Percentiles rank a stretch among this genome's conserved stretches.
phyloP scores from a whole-genome alignment of 2,329 filamentous ascomycete species.

The Aspergillus candidus region DNA sequence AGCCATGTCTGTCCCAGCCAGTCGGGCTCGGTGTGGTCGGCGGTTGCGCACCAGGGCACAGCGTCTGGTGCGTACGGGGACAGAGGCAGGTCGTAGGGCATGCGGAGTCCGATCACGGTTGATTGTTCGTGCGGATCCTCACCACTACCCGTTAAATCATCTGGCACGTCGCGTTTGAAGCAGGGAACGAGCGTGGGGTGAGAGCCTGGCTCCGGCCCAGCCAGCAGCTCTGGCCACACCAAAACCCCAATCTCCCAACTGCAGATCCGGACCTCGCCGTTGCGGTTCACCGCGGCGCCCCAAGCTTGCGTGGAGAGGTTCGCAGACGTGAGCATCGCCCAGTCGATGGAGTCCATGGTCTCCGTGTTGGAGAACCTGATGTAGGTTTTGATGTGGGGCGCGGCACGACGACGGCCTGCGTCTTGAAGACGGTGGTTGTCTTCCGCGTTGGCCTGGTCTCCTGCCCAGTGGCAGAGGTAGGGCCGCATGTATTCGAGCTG shows the following conservation, averaged over 20 bases:
- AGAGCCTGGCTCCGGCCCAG: conserved; percentile 9
- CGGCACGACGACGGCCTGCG: conserved; percentile 61
- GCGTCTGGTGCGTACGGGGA: conserved; percentile 58
- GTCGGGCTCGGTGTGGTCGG: conserved; percentile 53
- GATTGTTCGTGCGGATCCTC: conserved; percentile 6
- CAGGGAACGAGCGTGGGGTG: conserved; percentile 58
- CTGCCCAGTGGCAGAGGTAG: conserved; percentile 69
- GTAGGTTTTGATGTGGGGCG: conserved; percentile 88
- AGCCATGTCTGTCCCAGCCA: conserved; percentile 46
- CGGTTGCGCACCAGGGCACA: conserved; percentile 69
- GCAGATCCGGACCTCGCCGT: conserved; percentile 62
- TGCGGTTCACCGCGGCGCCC: conserved; percentile 58
- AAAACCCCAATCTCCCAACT: conserved; percentile 82
- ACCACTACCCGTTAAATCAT: conserved; percentile 5
- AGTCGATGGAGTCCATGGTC: conserved; percentile 55
- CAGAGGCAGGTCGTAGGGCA: conserved; percentile 78
- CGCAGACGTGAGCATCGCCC: conserved; percentile 85
- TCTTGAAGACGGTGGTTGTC: conserved; percentile 28
- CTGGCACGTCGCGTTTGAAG: conserved; percentile 57
- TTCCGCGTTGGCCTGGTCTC: conserved; percentile 38
- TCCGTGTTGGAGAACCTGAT: conserved; percentile 52
- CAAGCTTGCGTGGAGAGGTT: conserved; percentile 86
- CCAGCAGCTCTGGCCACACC: conserved; percentile 63
- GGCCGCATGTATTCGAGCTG: conserved; percentile 68
- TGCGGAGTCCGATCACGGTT: conserved; percentile 60